phyloP scores from a whole-genome alignment of 495 filamentous ascomycete genomes.

The Aspergillus mulundensis region DNA sequence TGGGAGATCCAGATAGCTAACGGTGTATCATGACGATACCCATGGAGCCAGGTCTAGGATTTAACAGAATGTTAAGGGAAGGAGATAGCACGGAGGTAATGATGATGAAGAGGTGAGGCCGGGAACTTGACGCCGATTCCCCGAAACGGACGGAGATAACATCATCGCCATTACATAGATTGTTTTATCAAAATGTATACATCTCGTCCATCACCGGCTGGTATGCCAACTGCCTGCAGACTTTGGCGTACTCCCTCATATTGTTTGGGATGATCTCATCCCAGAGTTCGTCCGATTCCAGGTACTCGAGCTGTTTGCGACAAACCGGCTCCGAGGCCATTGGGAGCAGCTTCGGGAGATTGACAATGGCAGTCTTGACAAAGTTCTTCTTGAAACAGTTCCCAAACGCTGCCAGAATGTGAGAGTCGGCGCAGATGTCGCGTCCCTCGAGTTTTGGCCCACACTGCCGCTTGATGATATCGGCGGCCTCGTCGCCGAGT shows the following conservation, averaged over 20 bases:
- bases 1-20: constrained; percentile 1
- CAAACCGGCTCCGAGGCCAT: constrained; percentile 40
- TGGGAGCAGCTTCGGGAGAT: constrained; percentile 33
- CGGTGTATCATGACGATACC: constrained; percentile 1
- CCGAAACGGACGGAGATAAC: background rate
- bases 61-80: background rate
- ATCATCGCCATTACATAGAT: background rate
- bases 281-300: constrained; percentile 37
- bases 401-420: constrained; percentile 38
- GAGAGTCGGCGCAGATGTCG: constrained; percentile 37
- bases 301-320: constrained; percentile 32
- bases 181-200: constrained; percentile 5
- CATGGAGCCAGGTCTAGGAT: background rate
- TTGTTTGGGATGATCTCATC: constrained; percentile 39
- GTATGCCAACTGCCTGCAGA: constrained; percentile 29
- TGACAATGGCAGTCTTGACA: constrained; percentile 31
- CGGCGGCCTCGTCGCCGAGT: constrained; percentile 40
- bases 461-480: constrained; percentile 37
- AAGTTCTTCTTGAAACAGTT: constrained; percentile 43
- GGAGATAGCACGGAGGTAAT: constrained; percentile 2
- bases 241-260: constrained; percentile 41
- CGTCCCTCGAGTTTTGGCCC: constrained; percentile 30
- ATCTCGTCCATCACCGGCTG: constrained; percentile 14
- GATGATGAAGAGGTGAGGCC: constrained; percentile 3
- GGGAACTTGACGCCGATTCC: background rate